Evolutionary conservation across 495 filamentous ascomycete species (phyloP).

Genomic region (Acidomyces sp.): DNA sequence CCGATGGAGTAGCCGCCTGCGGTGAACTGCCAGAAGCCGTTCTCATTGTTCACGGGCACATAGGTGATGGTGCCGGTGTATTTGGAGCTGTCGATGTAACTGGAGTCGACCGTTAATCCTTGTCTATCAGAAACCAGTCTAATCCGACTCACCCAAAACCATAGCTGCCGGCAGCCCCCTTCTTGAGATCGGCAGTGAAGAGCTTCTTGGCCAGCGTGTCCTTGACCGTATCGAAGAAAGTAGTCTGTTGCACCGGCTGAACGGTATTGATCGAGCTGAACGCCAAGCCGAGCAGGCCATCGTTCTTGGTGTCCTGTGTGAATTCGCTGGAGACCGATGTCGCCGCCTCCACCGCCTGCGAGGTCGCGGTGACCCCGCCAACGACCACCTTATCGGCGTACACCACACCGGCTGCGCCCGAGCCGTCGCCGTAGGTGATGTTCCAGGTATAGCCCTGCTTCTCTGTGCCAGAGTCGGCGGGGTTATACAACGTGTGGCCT

Average conservation of each 20-base stretch:
- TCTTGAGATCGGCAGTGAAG: slow-evolving; percentile 57
- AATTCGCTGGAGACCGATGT: slow-evolving; percentile 47
- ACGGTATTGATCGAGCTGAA: slow-evolving; percentile 63
- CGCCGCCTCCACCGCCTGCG: slow-evolving; percentile 61
- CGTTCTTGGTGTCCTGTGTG: slow-evolving; percentile 42
- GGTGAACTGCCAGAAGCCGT: slow-evolving; percentile 64
- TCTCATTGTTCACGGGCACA: slow-evolving; percentile 39
- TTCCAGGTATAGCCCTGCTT: slow-evolving; percentile 11
- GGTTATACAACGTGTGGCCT: slow-evolving; percentile 52
- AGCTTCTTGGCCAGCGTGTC: slow-evolving; percentile 42
- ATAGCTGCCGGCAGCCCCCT: slow-evolving; percentile 49
- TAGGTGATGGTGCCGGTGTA: slow-evolving; percentile 51
- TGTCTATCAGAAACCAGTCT: slow-evolving; percentile 42
- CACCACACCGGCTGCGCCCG: slow-evolving; percentile 50
- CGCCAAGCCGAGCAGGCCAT: slow-evolving; percentile 60
- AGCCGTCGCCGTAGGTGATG: slow-evolving; percentile 49
- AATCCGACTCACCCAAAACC: slow-evolving; percentile 63
- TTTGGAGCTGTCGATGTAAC: slow-evolving; percentile 50
- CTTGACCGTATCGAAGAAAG: slow-evolving; percentile 59
- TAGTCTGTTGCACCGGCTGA: slow-evolving; percentile 44
- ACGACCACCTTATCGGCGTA: slow-evolving; percentile 54
- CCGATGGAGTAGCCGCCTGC: slow-evolving; percentile 48
- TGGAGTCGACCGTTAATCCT: no score
- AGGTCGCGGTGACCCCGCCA: slow-evolving; percentile 46
- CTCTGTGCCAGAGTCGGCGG: slow-evolving; percentile 17